phyloP scores from a whole-genome alignment of 2,329 filamentous ascomycete genomes.

The Aotearoamyces nothofagi region DNA sequence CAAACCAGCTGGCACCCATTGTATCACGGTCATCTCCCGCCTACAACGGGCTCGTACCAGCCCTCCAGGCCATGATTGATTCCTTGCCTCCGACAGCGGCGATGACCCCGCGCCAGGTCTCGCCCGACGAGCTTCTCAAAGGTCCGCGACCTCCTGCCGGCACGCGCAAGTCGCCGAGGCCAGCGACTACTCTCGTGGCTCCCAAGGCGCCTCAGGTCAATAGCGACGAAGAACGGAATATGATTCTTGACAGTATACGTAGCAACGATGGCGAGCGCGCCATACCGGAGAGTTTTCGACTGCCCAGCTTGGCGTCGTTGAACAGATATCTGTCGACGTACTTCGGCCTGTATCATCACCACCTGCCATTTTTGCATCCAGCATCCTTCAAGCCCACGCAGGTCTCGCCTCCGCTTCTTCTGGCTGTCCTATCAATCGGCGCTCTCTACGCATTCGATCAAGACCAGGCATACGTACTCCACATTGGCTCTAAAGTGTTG shows the following conservation, averaged over 20 bases:
- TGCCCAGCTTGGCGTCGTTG: constrained; percentile 65
- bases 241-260: constrained; percentile 76
- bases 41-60: constrained; percentile 44
- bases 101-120: constrained; percentile 58
- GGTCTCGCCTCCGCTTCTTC: constrained; percentile 66
- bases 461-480: constrained; percentile 90
- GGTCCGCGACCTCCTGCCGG: constrained; percentile 54
- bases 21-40: constrained; percentile 46
- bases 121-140: constrained; percentile 54
- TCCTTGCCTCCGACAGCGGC: constrained; percentile 54
- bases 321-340: constrained; percentile 93
- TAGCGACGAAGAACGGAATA: constrained; percentile 71
- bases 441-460: constrained; percentile 95
- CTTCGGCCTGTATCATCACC: constrained; percentile 94
- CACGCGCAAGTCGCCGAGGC: constrained; percentile 52
- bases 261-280: constrained; percentile 66
- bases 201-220: constrained; percentile 66
- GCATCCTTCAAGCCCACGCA: constrained; percentile 74
- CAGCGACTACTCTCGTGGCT: constrained; percentile 44
- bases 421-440: constrained; percentile 88
- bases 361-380: constrained; percentile 88
- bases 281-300: constrained; percentile 76
- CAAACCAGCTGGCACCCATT: constrained; percentile 51
- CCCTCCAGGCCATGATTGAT: constrained; percentile 57
- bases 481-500: constrained; percentile 93